Evolutionary conservation across 768 basidiomycete genomes (phyloP).

Genomic region (Hygrocybe punicea): DNA sequence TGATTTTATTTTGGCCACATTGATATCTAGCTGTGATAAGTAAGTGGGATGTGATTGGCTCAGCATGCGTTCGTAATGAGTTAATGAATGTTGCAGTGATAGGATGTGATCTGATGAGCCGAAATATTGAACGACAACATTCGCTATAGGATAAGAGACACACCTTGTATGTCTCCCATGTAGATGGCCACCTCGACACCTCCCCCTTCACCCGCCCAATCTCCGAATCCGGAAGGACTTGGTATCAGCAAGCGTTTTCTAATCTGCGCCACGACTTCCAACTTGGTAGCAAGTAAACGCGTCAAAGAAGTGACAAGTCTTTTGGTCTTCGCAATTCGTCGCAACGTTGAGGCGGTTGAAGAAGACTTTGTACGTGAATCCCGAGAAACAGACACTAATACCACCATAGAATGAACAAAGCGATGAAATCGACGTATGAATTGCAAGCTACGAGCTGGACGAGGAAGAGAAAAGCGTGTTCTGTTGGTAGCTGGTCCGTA

Average conservation of each 20-base stretch:
- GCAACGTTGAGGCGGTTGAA: slow-evolving; percentile 48
- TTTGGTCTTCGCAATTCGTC: slow-evolving; percentile 76
- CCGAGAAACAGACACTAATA: slow-evolving; percentile 12
- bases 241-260: slow-evolving; percentile 63
- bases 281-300: slow-evolving; percentile 74
- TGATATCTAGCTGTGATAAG: slow-evolving; percentile 68
- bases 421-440: slow-evolving; percentile 6
- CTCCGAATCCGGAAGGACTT: slow-evolving; percentile 33
- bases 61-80: slow-evolving; percentile 84
- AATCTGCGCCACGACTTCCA: slow-evolving; percentile 75
- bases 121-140: slow-evolving; percentile 5
- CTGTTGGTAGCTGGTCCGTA: neutral
- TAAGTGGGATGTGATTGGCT: slow-evolving; percentile 86
- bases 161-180: slow-evolving; percentile 90
- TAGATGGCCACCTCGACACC: slow-evolving; percentile 77
- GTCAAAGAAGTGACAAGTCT: slow-evolving; percentile 75
- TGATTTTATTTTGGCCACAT: slow-evolving; percentile 55
- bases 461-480: slow-evolving; percentile 23
- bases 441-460: slow-evolving; percentile 9
- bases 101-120: slow-evolving; percentile 74
- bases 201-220: slow-evolving; percentile 43
- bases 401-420: neutral
- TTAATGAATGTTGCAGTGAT: slow-evolving; percentile 77
- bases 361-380: slow-evolving; percentile 9
- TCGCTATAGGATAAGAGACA: neutral